A percentile compares a stretch with the other conserved stretches of the same genome.
Evolutionary conservation across 202 grass and related monocot genomes (phyloP).

Genomic region (Dendrocalamus latiflorus): DNA sequence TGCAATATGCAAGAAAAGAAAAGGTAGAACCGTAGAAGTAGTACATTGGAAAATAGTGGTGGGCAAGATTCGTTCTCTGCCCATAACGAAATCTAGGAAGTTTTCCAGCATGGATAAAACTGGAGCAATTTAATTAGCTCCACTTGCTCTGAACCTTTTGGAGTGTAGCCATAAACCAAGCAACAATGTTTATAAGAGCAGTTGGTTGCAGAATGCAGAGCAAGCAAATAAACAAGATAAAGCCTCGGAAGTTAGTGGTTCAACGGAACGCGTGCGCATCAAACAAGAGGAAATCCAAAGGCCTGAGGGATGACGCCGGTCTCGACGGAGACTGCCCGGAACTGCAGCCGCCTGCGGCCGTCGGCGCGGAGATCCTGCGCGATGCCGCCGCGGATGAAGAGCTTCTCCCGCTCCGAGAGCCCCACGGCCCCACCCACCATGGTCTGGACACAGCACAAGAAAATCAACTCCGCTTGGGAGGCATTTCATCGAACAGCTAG

Average conservation of each 20-base stretch:
- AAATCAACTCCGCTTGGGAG: background rate
- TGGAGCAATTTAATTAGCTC: background rate
- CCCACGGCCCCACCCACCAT: constrained; percentile 62
- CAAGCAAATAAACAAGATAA: background rate
- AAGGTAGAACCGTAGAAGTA: too few relatives aligned
- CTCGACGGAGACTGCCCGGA: constrained; percentile 57
- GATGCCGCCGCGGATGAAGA: constrained; percentile 61
- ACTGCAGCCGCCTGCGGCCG: constrained; percentile 60
- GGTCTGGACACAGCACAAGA: background rate
- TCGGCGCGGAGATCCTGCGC: constrained; percentile 68
- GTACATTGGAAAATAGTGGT: too few relatives aligned
- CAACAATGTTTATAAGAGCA: background rate
- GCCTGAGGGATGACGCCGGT: constrained; percentile 90
- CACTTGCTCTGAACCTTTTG: background rate
- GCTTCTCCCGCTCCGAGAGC: too few relatives aligned
- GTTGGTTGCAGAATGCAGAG: background rate
- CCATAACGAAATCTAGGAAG: too few relatives aligned
- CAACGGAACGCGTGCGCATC: background rate
- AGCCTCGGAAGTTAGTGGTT: background rate
- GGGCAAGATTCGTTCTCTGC: too few relatives aligned
- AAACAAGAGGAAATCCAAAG: background rate
- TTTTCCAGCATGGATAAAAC: background rate
- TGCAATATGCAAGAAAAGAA: too few relatives aligned
- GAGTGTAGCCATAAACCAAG: background rate
- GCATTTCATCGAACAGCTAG: background rate